Base-by-base conservation (phyloP, 1,284 basidiomycete genomes). In the Polyporus tsugae region DNA sequence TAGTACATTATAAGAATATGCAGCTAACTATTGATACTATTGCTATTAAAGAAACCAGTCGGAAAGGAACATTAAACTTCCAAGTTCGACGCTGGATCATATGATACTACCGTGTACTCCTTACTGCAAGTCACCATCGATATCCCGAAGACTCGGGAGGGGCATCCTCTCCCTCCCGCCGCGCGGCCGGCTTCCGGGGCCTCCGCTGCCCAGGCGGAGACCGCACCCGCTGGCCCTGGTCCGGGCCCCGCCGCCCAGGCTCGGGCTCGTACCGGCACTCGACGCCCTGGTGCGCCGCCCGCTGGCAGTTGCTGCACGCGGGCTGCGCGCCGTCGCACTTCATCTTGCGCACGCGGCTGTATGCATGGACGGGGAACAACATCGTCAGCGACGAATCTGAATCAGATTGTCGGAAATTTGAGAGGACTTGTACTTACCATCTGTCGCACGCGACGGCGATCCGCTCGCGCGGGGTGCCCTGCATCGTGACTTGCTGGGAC, bases 211-310 rank as follows among this genome's bases (percentile, higher is more conserved):
- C 58, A 41, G 58, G 58, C 36, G 58, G 22, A 6, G 36, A 38
- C 36, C 58, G 58, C 22, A 39, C 38, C 38, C 58, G 36, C 58
- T 60, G 58, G 10, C 9, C 58, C 38, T 60, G 58, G 58, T 60
- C 58, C 22, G 58, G 58, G 58, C 58, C 58, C 22, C 58, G 58
- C 22, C 58, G 58, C 38, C 58, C 58, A 6, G 58, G 58, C 58
- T 60, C 58, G 38, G 38, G 22, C 39, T 60, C 36, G 25, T 60
- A 60, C 36, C 6, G 58, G 38, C 58, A 60, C 36, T 39, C 58
- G 17, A 60, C 38, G 13, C 58, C 58, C 35, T 38, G 55, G 35
- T 58, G 55, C 53, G 53, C 53, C 57, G 57, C 57, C n/a, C 57
- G 57, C 58, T 29, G 58, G 38, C 58, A 60, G 22, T 60, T 25